Base-by-base conservation (phyloP, 106 monocot genomes). In the Dioscorea dumetorum region DNA sequence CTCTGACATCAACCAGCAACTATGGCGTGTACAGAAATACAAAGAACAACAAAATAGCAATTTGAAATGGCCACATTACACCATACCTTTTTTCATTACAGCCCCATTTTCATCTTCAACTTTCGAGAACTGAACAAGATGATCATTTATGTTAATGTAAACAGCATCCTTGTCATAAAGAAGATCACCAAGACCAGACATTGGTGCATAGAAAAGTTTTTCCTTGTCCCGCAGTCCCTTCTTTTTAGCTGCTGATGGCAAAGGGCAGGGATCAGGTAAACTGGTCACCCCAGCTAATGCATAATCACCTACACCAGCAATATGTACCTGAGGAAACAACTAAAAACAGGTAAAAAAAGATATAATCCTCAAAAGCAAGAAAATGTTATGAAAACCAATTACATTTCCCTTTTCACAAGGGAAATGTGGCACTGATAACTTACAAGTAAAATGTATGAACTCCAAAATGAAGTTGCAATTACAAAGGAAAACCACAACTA, bases 131-230 rank as follows among this genome's bases (percentile, higher is more conserved):
- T 99, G 99, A 79, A 99, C 99, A 72, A 83, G 70, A 75, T 99
- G 87, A 50, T 90, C 90, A 83, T 99, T 99, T 33, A 99, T 87
- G 57, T 93, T 83, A 28, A 99, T 85, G 73, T 99, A 99, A 59
- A 99, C 93, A 71, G 99, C 99, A 81, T 99, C 99, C 70, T 90
- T 99, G 67, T 99, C 99, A 79, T 87, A 99, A 22, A 99, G 82
- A 65, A 99, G 87, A 67, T 99, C 99, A 3, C 99, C 99, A 75
- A 99, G 73, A 48, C 93, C 99, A 77, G 99, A 99, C 99, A 99
- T 99, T 5, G 99, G 99, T 62, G 99, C 92, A 79, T 99, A 90
- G 68, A 93, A 87, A 54, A 93, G 81, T 77, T 90, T 99, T 72
- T 99, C 99, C 70, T 90, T 99, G 78, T 93, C 99, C 53, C 99